These are phyloP conservation scores for Catharanthus roseus DNA, from an alignment of 257 asterid genomes.

Conservation along the genomic window DNA sequence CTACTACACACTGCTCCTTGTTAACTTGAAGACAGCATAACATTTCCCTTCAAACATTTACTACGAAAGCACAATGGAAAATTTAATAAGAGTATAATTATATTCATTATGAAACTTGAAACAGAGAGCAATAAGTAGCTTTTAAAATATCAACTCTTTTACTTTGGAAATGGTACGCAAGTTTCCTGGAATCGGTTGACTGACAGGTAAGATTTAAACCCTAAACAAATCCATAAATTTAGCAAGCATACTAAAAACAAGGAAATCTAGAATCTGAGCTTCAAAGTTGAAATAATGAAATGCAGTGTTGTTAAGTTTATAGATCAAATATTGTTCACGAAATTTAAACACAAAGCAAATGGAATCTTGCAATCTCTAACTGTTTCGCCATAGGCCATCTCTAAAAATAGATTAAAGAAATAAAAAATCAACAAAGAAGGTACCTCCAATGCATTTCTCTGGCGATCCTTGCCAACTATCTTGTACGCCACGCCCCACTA, in stretches of 20 bases:
- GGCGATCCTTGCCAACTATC: conserved; percentile 58
- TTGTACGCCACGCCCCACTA: conserved; percentile 99
- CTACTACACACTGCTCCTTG: background rate
- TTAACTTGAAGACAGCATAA: background rate
- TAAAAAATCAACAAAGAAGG: background rate
- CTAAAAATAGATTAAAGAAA: too few species aligned
- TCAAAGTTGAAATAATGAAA: background rate
- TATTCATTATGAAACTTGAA: background rate
- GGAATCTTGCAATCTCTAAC: background rate
- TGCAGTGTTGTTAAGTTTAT: background rate
- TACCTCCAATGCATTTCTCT: conserved; percentile 72
- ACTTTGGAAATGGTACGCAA: background rate
- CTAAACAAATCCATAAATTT: background rate
- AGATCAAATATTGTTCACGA: background rate
- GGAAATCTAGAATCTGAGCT: background rate
- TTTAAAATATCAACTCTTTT: background rate
- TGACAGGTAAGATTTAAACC: too few species aligned
- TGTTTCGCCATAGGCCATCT: background rate
- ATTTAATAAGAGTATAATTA: background rate
- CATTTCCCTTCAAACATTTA: background rate
- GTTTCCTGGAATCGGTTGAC: too few species aligned
- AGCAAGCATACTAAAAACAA: background rate
- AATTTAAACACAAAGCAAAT: background rate
- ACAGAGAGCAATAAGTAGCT: background rate
- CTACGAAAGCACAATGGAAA: background rate